These are phyloP conservation scores for Hyaloperonospora brassicae DNA, from an alignment of 352 stramenopile genomes.

Conservation along the genomic window DNA sequence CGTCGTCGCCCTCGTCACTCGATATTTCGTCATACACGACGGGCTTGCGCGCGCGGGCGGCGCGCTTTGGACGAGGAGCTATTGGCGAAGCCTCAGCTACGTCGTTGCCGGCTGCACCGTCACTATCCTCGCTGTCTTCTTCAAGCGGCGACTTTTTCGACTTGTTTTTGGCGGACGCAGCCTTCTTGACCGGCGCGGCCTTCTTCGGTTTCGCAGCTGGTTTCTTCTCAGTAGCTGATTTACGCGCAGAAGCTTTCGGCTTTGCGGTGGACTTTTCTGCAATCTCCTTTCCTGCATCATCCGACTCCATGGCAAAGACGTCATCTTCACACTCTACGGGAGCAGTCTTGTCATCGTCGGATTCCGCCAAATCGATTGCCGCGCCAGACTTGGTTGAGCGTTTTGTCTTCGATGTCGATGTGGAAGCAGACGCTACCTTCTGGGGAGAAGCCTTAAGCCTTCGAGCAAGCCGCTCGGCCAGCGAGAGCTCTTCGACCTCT, in stretches of 20 bases:
- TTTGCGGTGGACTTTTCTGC: slow-evolving; percentile 18
- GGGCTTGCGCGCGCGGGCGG: slow-evolving; percentile 29
- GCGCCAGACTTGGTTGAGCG: slow-evolving; percentile 17
- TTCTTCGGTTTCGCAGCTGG: slow-evolving; percentile 22
- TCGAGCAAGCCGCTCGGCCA: slow-evolving; percentile 59
- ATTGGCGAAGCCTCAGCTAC: slow-evolving; percentile 14
- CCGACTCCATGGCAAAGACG: slow-evolving; percentile 54
- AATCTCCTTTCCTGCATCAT: slow-evolving; percentile 32
- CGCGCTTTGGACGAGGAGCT: slow-evolving; percentile 27
- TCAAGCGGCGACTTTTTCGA: slow-evolving; percentile 23
- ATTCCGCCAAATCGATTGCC: slow-evolving; percentile 40
- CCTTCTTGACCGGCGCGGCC: slow-evolving; percentile 18
- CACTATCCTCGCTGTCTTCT: slow-evolving; percentile 19
- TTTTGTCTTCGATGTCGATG: slow-evolving; percentile 14
- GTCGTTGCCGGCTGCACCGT: slow-evolving; percentile 22
- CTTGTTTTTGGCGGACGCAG: slow-evolving; percentile 20
- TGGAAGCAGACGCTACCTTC: slow-evolving; percentile 27
- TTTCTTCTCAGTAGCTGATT: slow-evolving; percentile 16
- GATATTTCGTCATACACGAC: slow-evolving; percentile 50
- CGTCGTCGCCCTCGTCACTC: slow-evolving; percentile 45
- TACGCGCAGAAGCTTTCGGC: slow-evolving; percentile 24
- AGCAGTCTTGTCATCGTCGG: slow-evolving; percentile 31
- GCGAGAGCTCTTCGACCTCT: slow-evolving; percentile 64
- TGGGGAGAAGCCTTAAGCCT: slow-evolving; percentile 36
- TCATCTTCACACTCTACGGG: slow-evolving; percentile 42